Conservation (phyloP, 2,329 filamentous ascomycete species). For the Fusarium armeniacum region DNA sequence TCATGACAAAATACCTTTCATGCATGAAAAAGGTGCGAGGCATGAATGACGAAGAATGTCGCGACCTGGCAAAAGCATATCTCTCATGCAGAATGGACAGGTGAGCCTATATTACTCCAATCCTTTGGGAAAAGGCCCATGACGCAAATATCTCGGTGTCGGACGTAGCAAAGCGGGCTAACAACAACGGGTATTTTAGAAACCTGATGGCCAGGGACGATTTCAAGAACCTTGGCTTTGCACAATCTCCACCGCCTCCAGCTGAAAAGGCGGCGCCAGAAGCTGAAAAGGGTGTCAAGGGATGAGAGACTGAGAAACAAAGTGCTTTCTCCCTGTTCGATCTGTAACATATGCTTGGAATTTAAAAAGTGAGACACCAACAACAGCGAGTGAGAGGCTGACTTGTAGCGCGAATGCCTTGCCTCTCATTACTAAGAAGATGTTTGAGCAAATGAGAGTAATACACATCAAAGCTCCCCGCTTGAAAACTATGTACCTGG, state of each 20-base stretch:
- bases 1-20: conserved; percentile 86
- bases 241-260: conserved; percentile 50
- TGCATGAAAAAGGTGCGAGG: conserved; percentile 90
- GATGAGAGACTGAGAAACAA: conserved; percentile 22
- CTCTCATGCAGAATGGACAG: conserved; percentile 93
- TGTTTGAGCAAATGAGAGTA: conserved; percentile 46
- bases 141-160: conserved; percentile 31
- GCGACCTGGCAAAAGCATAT: conserved; percentile 88
- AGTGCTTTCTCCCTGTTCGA: neutral
- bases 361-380: conserved; percentile 16
- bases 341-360: conserved; percentile 33
- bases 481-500: conserved; percentile 23
- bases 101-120: conserved; percentile 63
- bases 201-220: conserved; percentile 97
- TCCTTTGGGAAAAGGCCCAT: conserved; percentile 9
- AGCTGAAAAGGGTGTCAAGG: conserved; percentile 56
- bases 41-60: conserved; percentile 88
- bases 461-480: conserved; percentile 48
- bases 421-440: conserved; percentile 19
- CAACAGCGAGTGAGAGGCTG: neutral
- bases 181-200: conserved; percentile 59
- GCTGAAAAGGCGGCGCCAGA: conserved; percentile 48
- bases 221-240: conserved; percentile 92
- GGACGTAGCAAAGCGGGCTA: conserved; percentile 37
- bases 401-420: conserved; percentile 2